Percentiles rank a stretch among this genome's conserved stretches.
Evolutionary conservation across 2,329 filamentous ascomycete species (phyloP).

Genomic region (Byssothecium circinans): DNA sequence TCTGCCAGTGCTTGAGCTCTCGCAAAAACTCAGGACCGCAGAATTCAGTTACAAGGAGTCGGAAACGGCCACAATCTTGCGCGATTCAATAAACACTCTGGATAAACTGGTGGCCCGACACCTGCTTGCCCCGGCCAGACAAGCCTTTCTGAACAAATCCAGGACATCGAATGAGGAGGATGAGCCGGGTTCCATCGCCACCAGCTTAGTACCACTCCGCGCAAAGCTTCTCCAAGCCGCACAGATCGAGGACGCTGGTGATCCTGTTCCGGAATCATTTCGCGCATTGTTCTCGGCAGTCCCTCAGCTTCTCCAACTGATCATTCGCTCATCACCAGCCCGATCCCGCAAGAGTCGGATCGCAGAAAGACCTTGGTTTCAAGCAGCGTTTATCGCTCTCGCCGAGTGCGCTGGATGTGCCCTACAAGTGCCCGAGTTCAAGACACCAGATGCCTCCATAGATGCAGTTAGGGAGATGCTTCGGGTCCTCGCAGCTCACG

Average conservation of each 20-base stretch:
- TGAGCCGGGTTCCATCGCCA: slow-evolving; percentile 15
- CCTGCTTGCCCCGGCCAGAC: slow-evolving; percentile 45
- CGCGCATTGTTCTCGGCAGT: slow-evolving; percentile 28
- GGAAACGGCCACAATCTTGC: not conserved
- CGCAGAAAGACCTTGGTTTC: slow-evolving; percentile 49
- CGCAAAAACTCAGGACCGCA: slow-evolving; percentile 18
- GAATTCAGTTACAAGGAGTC: slow-evolving; percentile 1
- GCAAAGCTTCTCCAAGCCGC: slow-evolving; percentile 35
- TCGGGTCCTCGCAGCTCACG: slow-evolving; percentile 24
- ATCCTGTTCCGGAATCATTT: slow-evolving; percentile 23
- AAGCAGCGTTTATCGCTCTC: slow-evolving; percentile 44
- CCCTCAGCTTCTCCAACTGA: slow-evolving; percentile 45
- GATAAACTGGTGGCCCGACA: slow-evolving; percentile 48
- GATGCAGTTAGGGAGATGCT: slow-evolving; percentile 29
- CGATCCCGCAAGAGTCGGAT: slow-evolving; percentile 45
- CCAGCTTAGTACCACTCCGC: slow-evolving; percentile 29
- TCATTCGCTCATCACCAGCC: slow-evolving; percentile 45
- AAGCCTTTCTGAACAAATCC: slow-evolving; percentile 38
- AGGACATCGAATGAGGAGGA: slow-evolving; percentile 1
- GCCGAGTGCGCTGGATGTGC: slow-evolving; percentile 39
- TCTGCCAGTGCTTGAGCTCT: slow-evolving; percentile 31
- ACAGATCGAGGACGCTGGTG: slow-evolving; percentile 32
- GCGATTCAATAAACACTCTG: slow-evolving; percentile 22
- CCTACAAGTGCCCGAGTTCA: slow-evolving; percentile 23
- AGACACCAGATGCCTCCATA: slow-evolving; percentile 21